Percentiles rank a stretch among this genome's conserved stretches.
These are phyloP conservation scores for Trichoderma atroviride DNA, from an alignment of 2,329 filamentous ascomycete genomes.

Conservation along the genomic window DNA sequence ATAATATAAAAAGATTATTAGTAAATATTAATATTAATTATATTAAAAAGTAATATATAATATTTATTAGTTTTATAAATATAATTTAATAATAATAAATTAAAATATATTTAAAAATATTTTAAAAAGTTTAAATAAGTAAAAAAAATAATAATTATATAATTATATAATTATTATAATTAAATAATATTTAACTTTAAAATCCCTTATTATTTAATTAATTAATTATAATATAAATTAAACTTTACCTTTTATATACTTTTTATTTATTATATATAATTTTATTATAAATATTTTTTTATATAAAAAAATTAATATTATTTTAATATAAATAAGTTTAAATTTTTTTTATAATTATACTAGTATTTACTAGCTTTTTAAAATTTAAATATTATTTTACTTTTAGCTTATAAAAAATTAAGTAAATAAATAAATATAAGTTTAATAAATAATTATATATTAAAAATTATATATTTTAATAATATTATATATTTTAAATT, in stretches of 20 bases:
- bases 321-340: not conserved
- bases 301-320: not conserved
- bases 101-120: too few relatives aligned
- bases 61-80: too few relatives aligned
- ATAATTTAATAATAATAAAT: too few relatives aligned
- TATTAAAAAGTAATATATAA: too few relatives aligned
- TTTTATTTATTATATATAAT: not conserved
- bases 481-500: not conserved
- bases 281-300: constrained; percentile 1
- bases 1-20: not conserved
- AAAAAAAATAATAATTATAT: not conserved
- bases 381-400: not conserved
- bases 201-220: not conserved
- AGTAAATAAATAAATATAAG: not conserved
- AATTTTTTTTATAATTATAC: not conserved
- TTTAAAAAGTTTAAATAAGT: too few relatives aligned
- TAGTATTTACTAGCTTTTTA: not conserved
- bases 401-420: not conserved
- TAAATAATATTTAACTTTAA: constrained; percentile 5
- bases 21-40: not conserved
- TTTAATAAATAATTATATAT: not conserved
- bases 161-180: not conserved
- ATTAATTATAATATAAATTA: not conserved
- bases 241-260: not conserved
- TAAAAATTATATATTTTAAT: not conserved